Evolutionary conservation across 768 basidiomycete species (phyloP).

Genomic region (Tricholoma furcatifolium): DNA sequence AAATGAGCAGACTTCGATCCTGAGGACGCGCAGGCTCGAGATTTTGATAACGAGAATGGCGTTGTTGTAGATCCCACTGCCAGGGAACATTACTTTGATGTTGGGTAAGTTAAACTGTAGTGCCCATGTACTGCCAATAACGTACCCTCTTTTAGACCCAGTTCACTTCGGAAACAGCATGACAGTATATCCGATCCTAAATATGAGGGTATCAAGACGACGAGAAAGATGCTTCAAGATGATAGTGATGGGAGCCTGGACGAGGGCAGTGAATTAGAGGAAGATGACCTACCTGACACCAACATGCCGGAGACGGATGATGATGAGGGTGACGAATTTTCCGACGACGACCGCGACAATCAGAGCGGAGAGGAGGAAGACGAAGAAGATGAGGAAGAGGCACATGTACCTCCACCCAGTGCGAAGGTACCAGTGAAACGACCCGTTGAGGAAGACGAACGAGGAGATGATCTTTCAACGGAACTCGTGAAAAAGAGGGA

Average conservation of each 20-base stretch:
- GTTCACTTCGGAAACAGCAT: constrained; percentile 62
- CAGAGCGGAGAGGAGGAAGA: constrained; percentile 3
- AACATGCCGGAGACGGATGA: constrained; percentile 17
- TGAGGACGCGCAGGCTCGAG: constrained; percentile 63
- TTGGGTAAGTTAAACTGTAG: constrained; percentile 56
- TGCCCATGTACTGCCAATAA: background rate
- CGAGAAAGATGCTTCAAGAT: constrained; percentile 55
- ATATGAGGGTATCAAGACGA: constrained; percentile 69
- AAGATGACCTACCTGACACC: constrained; percentile 20
- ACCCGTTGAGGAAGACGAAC: constrained; percentile 14
- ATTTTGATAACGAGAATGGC: constrained; percentile 41
- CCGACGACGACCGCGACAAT: background rate
- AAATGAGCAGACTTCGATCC: constrained; percentile 63
- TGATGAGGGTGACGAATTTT: background rate
- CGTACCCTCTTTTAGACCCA: constrained; percentile 47
- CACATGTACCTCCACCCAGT: background rate
- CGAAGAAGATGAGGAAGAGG: constrained; percentile 2
- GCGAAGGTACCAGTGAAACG: constrained; percentile 4
- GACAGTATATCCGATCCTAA: constrained; percentile 73
- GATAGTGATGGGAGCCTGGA: constrained; percentile 47
- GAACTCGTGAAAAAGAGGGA: constrained; percentile 59
- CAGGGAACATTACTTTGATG: constrained; percentile 81
- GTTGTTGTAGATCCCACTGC: constrained; percentile 31
- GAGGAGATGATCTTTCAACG: constrained; percentile 44
- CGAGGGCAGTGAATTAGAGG: constrained; percentile 41